Evolutionary conservation across 805 yeast genomes (phyloP).

Genomic region (Candida quercuum): DNA sequence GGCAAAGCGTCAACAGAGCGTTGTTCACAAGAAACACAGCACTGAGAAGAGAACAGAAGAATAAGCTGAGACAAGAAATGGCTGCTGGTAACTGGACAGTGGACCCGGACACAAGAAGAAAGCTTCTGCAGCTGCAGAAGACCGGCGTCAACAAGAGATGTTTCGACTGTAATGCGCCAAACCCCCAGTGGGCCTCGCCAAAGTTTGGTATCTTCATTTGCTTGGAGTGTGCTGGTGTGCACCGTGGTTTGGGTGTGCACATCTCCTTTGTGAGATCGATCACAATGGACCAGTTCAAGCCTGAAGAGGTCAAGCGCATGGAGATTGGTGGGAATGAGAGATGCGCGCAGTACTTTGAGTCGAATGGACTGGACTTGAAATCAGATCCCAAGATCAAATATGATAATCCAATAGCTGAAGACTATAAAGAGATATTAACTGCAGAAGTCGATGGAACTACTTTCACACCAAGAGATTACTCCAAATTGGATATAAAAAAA

Average conservation of each 20-base stretch:
- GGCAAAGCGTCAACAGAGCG: too few relatives aligned
- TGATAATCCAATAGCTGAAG: slow-evolving; percentile 89
- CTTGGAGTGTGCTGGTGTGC: slow-evolving; percentile 96
- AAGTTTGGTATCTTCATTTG: slow-evolving; percentile 97
- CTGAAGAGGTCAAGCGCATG: slow-evolving; percentile 86
- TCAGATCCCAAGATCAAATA: slow-evolving; percentile 72
- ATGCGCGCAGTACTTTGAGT: slow-evolving; percentile 62
- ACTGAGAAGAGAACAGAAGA: too few relatives aligned
- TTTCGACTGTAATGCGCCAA: slow-evolving; percentile 91
- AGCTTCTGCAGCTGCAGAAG: slow-evolving; percentile 71
- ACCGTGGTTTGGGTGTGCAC: slow-evolving; percentile 94
- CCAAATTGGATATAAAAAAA: slow-evolving; percentile 26
- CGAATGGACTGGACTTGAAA: slow-evolving; percentile 62
- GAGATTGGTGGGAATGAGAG: slow-evolving; percentile 89
- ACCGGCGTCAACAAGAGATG: slow-evolving; percentile 81
- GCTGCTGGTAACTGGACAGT: slow-evolving; percentile 69
- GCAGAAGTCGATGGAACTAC: slow-evolving; percentile 69
- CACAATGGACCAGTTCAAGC: slow-evolving; percentile 98
- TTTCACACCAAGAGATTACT: slow-evolving; percentile 57
- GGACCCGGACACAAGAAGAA: slow-evolving; percentile 88
- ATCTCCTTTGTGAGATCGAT: slow-evolving; percentile 93
- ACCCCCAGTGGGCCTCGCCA: slow-evolving; percentile 99
- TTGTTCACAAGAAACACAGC: too few relatives aligned
- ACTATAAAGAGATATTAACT: slow-evolving; percentile 78
- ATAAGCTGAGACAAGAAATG: background rate